A percentile compares a stretch with the other conserved stretches of the same genome.
These are phyloP conservation scores for Candida methanosorbosa DNA, from an alignment of 805 yeast genomes.

Conservation along the genomic window DNA sequence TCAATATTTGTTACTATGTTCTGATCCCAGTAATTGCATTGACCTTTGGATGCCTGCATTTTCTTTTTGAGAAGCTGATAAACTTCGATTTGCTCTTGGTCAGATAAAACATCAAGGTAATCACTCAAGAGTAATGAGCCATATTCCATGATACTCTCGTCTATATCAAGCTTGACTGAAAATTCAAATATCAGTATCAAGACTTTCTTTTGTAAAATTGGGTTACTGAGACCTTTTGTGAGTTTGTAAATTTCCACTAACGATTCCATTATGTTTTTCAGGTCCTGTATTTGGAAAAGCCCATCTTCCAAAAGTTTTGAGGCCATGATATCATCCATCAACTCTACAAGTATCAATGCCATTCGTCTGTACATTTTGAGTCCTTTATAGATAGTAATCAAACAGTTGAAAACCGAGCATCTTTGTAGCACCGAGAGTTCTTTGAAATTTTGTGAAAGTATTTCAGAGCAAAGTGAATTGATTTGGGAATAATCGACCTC, in stretches of 20 bases:
- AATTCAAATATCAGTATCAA: constrained; percentile 36
- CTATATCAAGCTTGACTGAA: constrained; percentile 43
- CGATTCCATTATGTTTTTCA: constrained; percentile 29
- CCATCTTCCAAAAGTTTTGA: constrained; percentile 6
- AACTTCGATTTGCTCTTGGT: constrained; percentile 46
- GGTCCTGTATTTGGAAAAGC: constrained; percentile 5
- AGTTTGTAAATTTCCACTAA: constrained; percentile 50
- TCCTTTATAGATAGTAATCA: constrained; percentile 56
- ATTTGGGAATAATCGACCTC: neutral
- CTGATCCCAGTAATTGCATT: constrained; percentile 64
- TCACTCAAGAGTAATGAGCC: constrained; percentile 48
- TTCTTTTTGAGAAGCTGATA: constrained; percentile 25
- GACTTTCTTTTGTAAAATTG: constrained; percentile 31
- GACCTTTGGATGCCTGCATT: neutral
- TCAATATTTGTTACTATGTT: constrained; percentile 28
- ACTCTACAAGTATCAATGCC: constrained; percentile 58
- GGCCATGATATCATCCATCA: constrained; percentile 38
- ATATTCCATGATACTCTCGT: constrained; percentile 32
- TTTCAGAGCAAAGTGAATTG: constrained; percentile 3
- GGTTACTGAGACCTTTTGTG: neutral
- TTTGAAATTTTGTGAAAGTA: constrained; percentile 36
- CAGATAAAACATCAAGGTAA: constrained; percentile 43
- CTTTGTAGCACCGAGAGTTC: constrained; percentile 44
- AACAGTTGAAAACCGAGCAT: constrained; percentile 51
- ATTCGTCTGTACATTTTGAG: constrained; percentile 59